These are phyloP conservation scores for Mycena kentingensis DNA, from an alignment of 768 basidiomycete genomes.

Conservation along the genomic window DNA sequence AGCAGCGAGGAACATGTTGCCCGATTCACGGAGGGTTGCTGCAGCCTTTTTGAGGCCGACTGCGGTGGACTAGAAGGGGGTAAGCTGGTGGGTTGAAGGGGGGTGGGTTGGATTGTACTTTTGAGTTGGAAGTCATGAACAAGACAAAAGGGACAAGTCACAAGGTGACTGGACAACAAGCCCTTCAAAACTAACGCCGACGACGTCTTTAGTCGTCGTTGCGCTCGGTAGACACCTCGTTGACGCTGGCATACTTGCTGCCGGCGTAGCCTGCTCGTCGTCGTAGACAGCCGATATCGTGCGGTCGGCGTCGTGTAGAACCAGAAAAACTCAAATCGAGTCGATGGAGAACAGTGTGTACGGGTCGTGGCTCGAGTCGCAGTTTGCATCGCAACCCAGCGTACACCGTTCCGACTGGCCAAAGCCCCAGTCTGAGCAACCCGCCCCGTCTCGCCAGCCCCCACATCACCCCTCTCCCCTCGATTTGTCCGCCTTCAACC, in stretches of 20 bases:
- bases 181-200: no score
- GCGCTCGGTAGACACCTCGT: neutral
- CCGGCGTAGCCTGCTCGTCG: neutral
- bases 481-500: conserved; percentile 49
- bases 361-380: conserved; percentile 46
- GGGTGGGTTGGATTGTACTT: neutral
- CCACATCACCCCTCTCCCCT: conserved; percentile 30
- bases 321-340: conserved; percentile 28
- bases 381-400: no score
- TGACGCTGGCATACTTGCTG: neutral
- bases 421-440: conserved; percentile 35
- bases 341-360: conserved; percentile 48
- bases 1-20: conserved; percentile 50
- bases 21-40: conserved; percentile 51
- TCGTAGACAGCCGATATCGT: neutral
- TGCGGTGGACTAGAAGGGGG: conserved; percentile 14
- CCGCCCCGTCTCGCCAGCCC: conserved; percentile 24
- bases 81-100: neutral
- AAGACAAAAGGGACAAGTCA: neutral
- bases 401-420: conserved; percentile 52
- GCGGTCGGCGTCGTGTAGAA: conserved; percentile 27
- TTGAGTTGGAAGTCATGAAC: neutral
- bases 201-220: neutral
- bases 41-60: conserved; percentile 58
- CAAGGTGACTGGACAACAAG: no score